Evolutionary conservation across 148 eudicot genomes (phyloP), one percentile per base, ranked within the genome.

Genomic region (Oxyria digyna): DNA sequence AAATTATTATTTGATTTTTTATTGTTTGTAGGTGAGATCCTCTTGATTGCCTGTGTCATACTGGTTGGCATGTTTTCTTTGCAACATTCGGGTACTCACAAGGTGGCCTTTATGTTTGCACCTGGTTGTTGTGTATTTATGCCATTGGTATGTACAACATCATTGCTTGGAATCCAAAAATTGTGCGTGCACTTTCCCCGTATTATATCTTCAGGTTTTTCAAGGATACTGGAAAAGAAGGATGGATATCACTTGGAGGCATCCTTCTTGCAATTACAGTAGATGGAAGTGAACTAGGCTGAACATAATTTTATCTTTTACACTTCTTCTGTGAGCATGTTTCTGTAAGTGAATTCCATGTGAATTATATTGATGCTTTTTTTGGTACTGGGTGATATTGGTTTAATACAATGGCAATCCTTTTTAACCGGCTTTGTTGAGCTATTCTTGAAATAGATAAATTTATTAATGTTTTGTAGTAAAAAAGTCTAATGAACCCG

Each of bases 241-340:
- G 85, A 55, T 91, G 91, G 92, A 83, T 81, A 74, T 82, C 85
- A 40, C 75, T 91, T 68, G 89, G 97, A 41, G 87, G 88, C 62
- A 77, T 84, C 68, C 80, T 88, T 24, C 85, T 91, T 23, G 87
- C 89, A 73, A 81, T 83, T 69, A 87, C 92, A 88, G 97, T 91
- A 74, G 5, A 4, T 55, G 62, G 4, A 52, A 52, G 13, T 23
- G 23, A 8, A 23, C 15, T 52, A 29, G 31, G 5, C 32, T 24
- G 62, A 55, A 12, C 12, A 55, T 24, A 9, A 49, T 8, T 20
- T 18, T 9, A 1, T 6, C 24, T 8, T 20, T 49, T 49, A 18
- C 11, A 24, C 24, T 20, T 49, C 8, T 20, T 45, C 20, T n/a
- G 17, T 13, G 49, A 45, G 4, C 1, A 21, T 18, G 27, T 20